Conservation (phyloP, 176 grass and related monocot genomes). For the Triticum aestivum region DNA sequence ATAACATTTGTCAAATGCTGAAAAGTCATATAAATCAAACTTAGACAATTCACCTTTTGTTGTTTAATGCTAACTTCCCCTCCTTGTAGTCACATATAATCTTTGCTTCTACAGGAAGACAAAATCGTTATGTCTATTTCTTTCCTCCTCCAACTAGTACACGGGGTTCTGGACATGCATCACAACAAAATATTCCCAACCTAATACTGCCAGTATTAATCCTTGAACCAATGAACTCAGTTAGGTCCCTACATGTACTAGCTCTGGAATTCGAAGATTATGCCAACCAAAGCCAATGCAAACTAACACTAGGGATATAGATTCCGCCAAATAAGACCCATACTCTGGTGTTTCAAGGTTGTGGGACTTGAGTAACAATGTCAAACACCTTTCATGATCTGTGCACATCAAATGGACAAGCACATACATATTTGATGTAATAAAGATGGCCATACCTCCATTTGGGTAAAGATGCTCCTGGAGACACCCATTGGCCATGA, state of each 20-base stretch:
- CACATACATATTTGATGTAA: not conserved
- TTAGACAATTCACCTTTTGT: not conserved
- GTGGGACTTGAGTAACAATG: not conserved
- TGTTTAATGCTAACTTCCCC: slow-evolving; percentile 5
- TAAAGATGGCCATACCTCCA: slow-evolving; percentile 47
- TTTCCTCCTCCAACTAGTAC: slow-evolving; percentile 6
- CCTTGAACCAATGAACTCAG: not conserved
- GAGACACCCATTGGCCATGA: slow-evolving; percentile 96
- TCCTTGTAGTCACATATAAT: not conserved
- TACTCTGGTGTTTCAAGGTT: not conserved
- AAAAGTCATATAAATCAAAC: not conserved
- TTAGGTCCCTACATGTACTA: not conserved
- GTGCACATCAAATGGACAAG: not conserved
- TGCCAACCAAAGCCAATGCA: slow-evolving; percentile 8
- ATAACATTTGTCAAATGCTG: not conserved
- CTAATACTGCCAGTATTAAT: not conserved
- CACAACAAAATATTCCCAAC: slow-evolving; percentile 10
- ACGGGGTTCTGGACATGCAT: slow-evolving; percentile 5
- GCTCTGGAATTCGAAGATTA: not conserved
- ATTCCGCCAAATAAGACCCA: not conserved
- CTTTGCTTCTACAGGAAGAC: slow-evolving; percentile 8
- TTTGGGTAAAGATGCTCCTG: slow-evolving; percentile 97
- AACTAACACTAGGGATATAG: slow-evolving; percentile 13
- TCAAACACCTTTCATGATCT: not conserved
- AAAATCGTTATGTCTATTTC: not conserved